phyloP scores from a whole-genome alignment of 352 stramenopile genomes.

The Pythium rishiriense region DNA sequence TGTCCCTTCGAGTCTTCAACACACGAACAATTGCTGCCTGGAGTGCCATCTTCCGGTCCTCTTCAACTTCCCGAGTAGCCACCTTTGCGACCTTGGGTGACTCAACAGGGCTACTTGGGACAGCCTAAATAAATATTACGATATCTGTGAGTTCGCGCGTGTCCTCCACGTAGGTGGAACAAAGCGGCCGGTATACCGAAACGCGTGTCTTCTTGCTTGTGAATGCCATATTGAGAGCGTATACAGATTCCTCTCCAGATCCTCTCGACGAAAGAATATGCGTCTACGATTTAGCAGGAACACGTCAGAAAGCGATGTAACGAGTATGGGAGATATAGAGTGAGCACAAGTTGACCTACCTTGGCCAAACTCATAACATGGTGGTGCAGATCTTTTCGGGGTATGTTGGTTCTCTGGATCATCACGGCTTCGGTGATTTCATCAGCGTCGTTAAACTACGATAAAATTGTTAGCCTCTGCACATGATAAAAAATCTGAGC shows the following conservation, averaged over 20 bases:
- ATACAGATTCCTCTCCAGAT: constrained; percentile 25
- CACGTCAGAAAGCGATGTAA: neutral
- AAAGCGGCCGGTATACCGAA: constrained; percentile 7
- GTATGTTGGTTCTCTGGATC: constrained; percentile 56
- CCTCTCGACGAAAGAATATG: constrained; percentile 36
- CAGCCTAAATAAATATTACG: constrained; percentile 15
- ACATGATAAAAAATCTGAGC: neutral
- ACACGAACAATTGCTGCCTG: constrained; percentile 84
- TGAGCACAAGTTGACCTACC: constrained; percentile 28
- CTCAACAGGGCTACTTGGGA: constrained; percentile 71
- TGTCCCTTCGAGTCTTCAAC: constrained; percentile 81
- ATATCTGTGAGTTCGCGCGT: neutral
- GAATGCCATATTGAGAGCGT: constrained; percentile 29
- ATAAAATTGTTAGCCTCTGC: neutral
- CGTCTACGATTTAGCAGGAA: constrained; percentile 22
- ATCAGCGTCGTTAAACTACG: constrained; percentile 66
- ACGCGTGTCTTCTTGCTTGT: constrained; percentile 33
- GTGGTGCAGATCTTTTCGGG: constrained; percentile 54
- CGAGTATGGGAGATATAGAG: neutral
- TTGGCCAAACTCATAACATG: constrained; percentile 77
- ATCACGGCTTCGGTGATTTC: constrained; percentile 41
- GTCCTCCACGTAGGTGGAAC: neutral
- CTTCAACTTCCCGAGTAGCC: constrained; percentile 70
- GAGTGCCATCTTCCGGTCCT: constrained; percentile 88
- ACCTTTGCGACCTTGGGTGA: constrained; percentile 56